Conservation (phyloP, 2,329 filamentous ascomycete genomes). For the Gnomoniopsis sp. region DNA sequence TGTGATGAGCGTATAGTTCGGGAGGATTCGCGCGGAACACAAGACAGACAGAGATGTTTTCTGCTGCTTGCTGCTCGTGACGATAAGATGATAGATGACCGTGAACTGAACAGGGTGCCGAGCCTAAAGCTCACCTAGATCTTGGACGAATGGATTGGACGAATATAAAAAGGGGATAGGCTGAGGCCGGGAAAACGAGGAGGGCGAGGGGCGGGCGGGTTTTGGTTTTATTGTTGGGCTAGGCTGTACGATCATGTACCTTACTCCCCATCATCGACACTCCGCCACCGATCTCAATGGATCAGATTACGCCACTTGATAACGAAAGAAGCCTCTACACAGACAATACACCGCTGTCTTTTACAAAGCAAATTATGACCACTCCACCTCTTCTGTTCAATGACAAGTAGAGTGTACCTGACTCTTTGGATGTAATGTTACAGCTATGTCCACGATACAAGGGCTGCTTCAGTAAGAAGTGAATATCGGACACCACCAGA, state of each 20-base stretch:
- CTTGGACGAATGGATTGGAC: neutral
- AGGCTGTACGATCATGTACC: constrained; percentile 15
- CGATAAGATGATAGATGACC: constrained; percentile 9
- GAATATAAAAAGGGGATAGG: neutral
- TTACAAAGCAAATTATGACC: neutral
- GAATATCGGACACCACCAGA: no score
- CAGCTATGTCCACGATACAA: no score
- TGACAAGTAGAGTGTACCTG: neutral
- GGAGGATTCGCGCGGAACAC: neutral
- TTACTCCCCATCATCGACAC: constrained; percentile 4
- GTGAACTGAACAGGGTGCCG: neutral
- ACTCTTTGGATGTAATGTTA: no score
- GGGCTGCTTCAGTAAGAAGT: no score
- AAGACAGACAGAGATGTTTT: neutral
- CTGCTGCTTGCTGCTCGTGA: neutral
- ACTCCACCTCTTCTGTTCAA: neutral
- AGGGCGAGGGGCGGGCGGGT: neutral
- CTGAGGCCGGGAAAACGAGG: neutral
- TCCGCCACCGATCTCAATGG: neutral
- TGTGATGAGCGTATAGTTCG: neutral
- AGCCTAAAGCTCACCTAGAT: neutral
- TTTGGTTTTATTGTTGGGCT: neutral
- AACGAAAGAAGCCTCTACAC: neutral
- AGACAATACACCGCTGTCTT: neutral
- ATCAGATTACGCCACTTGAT: neutral